Percentiles rank a stretch among this genome's conserved stretches.
Evolutionary conservation across 1,139 yeast genomes (phyloP).

Genomic region (Candida albicans): DNA sequence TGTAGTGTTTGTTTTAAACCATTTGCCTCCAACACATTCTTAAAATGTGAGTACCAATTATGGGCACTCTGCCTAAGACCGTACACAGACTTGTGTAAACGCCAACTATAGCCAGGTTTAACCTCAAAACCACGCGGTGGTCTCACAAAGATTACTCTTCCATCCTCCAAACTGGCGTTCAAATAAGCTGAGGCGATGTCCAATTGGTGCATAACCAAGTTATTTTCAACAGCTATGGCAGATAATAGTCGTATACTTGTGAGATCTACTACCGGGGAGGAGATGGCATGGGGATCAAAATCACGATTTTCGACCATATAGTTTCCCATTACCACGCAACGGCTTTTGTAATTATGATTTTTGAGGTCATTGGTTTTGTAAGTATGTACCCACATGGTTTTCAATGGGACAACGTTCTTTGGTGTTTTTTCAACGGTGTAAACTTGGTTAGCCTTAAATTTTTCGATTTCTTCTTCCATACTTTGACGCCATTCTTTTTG

Average conservation of each 20-base stretch:
- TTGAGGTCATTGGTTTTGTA: background rate
- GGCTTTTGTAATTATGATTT: background rate
- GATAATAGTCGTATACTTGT: constrained; percentile 1
- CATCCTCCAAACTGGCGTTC: background rate
- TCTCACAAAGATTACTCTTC: background rate
- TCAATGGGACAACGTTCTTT: background rate
- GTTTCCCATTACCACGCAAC: constrained; percentile 1
- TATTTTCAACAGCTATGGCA: background rate
- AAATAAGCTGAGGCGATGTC: constrained; percentile 4
- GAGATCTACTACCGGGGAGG: constrained; percentile 3
- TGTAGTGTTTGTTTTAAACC: constrained; percentile 1
- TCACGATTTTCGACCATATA: background rate
- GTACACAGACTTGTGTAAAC: constrained; percentile 4
- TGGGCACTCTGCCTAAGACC: constrained; percentile 9
- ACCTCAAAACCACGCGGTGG: constrained; percentile 1
- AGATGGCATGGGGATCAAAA: background rate
- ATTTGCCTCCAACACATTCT: background rate
- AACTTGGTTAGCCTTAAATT: background rate
- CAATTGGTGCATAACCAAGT: background rate
- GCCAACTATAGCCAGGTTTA: constrained; percentile 4
- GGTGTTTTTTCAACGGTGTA: background rate
- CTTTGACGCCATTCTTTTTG: background rate
- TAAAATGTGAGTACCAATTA: constrained; percentile 2
- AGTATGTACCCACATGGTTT: background rate
- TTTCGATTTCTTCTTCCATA: background rate